Evolutionary conservation across 2,329 filamentous ascomycete genomes (phyloP), one percentile per base, ranked within the genome.

Genomic region (Cercospora sesami): DNA sequence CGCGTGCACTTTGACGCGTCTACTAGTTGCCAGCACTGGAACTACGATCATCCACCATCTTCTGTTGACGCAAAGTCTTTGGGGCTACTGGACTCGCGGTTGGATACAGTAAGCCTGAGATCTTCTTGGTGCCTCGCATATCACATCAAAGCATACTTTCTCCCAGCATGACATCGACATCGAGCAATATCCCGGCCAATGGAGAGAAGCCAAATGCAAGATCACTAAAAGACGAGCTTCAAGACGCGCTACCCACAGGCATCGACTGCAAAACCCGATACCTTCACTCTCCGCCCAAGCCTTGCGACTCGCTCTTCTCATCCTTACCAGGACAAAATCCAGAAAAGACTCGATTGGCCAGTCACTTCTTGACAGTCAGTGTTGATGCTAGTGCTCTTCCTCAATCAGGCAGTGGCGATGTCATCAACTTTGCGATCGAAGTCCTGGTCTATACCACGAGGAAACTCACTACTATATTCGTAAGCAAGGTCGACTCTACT

Each of bases 401-500:
- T 64, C 57, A 63, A 9, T 16, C 53, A 33, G 72, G 70, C 58
- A 30, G 71, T 74, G 63, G 63, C 16, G 84, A 88, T 69, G 85
- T 96, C 1, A 81, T 97, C 6, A 85, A 94, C 8, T 89, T 96
- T 67, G 94, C 91, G 16, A 86, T 99, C 70, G 95, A 99, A 78
- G 85, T 97, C 62, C 85, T 95, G 74, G 86, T 99, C 68, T 99
- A 96, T 80, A 91, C 81, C 0, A 97, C 94, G 0, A 86, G 87
- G 57, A 86, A 87, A 73, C 86, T 93, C 26, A 96, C 91, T 1
- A 97, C 92, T 4, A 86, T 98, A 64, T 99, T 99, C 78, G 90
- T 99, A 26, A 94, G 94, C 71, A 99, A 99, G 80, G 95, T 95
- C 60, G 95, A 99, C 81, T 97, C 95, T 9, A 97, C 94, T 0